Evolutionary conservation across 1,284 basidiomycete species (phyloP).

Genomic region (Marasmius tenuissimus): DNA sequence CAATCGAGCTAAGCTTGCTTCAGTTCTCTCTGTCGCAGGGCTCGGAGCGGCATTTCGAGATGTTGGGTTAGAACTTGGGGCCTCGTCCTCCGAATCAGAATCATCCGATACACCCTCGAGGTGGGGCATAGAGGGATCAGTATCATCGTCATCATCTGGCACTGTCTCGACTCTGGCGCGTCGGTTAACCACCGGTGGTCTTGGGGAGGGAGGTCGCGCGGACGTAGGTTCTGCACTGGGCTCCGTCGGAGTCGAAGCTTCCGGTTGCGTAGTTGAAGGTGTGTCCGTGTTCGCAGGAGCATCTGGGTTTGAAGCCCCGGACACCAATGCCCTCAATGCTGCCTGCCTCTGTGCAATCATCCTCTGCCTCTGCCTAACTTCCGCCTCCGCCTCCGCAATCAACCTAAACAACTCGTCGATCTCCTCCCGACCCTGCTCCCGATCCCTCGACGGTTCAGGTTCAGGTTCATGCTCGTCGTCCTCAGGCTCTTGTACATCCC

Average conservation of each 20-base stretch:
- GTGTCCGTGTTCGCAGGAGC: neutral
- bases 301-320: neutral
- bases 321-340: neutral
- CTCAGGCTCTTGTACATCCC: neutral
- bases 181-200: neutral
- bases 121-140: neutral
- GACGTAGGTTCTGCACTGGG: neutral
- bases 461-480: slow-evolving; percentile 5
- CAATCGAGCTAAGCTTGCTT: neutral
- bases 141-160: neutral
- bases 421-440: slow-evolving; percentile 16
- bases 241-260: neutral
- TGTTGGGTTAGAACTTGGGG: neutral
- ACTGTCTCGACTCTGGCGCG: neutral
- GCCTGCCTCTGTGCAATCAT: neutral
- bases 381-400: neutral
- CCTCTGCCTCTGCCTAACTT: neutral
- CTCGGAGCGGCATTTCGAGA: neutral
- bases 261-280: neutral
- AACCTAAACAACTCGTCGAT: slow-evolving; percentile 5
- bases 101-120: neutral
- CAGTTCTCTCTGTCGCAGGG: neutral
- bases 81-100: neutral
- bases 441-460: neutral
- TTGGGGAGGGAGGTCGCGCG: neutral